Conservation (phyloP, 2,329 filamentous ascomycete species). For the Ceratocystis ficicola region DNA sequence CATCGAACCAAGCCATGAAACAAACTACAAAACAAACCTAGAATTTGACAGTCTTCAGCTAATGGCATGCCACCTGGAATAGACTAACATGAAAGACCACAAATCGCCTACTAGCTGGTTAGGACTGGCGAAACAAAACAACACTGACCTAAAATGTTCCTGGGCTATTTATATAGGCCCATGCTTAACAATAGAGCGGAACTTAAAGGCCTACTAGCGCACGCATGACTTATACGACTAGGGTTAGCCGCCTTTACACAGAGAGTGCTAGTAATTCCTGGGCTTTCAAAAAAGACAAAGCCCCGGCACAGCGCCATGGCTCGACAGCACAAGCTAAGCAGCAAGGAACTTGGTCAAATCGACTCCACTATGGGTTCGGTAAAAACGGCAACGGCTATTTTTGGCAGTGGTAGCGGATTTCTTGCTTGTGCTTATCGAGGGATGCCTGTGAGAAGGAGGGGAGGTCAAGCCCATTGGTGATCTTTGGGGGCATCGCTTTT, state of each 20-base stretch:
- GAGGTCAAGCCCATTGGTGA: not conserved
- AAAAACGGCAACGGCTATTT: constrained; percentile 2
- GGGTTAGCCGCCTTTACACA: not conserved
- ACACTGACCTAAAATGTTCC: too few species aligned
- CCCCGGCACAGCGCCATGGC: not conserved
- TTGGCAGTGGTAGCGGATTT: not conserved
- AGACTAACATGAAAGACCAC: too few species aligned
- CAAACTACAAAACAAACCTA: too few species aligned
- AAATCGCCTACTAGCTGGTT: too few species aligned
- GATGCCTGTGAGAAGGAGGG: not conserved
- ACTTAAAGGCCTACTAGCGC: not conserved
- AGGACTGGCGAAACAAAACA: too few species aligned
- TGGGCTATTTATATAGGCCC: not conserved
- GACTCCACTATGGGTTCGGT: not conserved
- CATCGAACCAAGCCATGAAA: too few species aligned
- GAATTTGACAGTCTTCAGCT: too few species aligned
- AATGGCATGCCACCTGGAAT: too few species aligned
- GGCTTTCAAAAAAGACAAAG: not conserved
- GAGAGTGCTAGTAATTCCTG: not conserved
- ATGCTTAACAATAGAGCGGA: not conserved
- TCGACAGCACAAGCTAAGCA: not conserved
- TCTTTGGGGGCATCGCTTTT: not conserved
- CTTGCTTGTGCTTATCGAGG: not conserved
- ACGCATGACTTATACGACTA: not conserved
- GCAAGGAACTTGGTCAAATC: not conserved